Base-by-base conservation (phyloP, 1,139 yeast species). In the Nakaseomyces glabratus region DNA sequence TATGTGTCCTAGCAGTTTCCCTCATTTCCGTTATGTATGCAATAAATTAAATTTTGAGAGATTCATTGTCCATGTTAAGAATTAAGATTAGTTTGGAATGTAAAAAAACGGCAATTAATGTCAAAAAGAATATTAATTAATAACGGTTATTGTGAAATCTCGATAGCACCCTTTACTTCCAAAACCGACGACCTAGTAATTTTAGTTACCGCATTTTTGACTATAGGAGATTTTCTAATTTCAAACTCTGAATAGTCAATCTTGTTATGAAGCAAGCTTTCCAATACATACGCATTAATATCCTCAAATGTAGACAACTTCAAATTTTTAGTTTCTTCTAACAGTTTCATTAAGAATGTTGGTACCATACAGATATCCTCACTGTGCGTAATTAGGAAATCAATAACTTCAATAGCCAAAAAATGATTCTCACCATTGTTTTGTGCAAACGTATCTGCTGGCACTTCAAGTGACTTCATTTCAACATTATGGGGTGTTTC, bases 321-420 rank as follows among this genome's bases (percentile, higher is more conserved):
- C 25, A 57, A 42, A 24, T 49, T 44, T 35, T 59, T 52, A 31
- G 61, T 43, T 23, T 62, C 57, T 8, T 55, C 48, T 38, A 62
- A 44, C 6, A 69, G 47, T 9, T 56, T 26, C 57, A 62, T 52
- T 37, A 68, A 47, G 49, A 74, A 82, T 5, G 52, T 57, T 0
- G 98, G 97, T 23, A 88, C 79, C 35, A 76, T 68, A 33, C 88
- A 73, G 45, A 90, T 71, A 39, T 82, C 84, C 47, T 82, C 90
- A 55, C 84, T 90, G 41, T 78, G 70, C 42, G 84, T 85, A 45
- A 93, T 86, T 58, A 93, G 65, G 46, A 77, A 76, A 56, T 85
- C 82, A 23, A 90, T 81, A 22, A 88, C 93, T 56, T 88, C 97
- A 52, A 90, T 88, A 1, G 94, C 94, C 47, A 85, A 65, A 52